Conservation (phyloP, 768 basidiomycete species). For the Lactifluus volemus region DNA sequence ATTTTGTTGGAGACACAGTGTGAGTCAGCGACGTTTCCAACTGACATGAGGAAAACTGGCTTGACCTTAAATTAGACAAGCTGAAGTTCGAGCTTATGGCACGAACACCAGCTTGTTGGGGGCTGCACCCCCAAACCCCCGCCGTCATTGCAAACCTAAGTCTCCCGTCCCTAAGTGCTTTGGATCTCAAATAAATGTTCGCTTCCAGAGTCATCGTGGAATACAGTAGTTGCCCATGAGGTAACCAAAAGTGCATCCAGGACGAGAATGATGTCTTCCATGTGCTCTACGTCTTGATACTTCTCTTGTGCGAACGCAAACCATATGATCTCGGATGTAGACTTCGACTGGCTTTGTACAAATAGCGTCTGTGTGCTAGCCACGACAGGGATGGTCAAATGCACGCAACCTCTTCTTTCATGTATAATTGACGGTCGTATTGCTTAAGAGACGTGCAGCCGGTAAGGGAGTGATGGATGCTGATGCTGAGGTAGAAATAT, state of each 20-base stretch:
- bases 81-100: too few species aligned
- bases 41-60: too few species aligned
- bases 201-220: background rate
- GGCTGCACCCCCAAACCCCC: too few species aligned
- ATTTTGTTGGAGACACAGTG: too few species aligned
- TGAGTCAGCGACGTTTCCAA: too few species aligned
- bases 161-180: background rate
- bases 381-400: background rate
- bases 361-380: background rate
- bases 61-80: too few species aligned
- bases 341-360: background rate
- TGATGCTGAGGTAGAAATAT: background rate
- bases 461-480: background rate
- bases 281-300: background rate
- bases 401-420: background rate
- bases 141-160: background rate
- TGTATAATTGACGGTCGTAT: background rate
- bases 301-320: background rate
- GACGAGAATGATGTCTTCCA: slow-evolving; percentile 2
- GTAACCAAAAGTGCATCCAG: background rate
- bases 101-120: too few species aligned
- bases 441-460: background rate
- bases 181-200: too few species aligned
- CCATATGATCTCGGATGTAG: background rate
- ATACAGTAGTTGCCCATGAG: background rate